Percentiles rank a stretch among this genome's conserved stretches.
These are phyloP conservation scores for Circinella minor DNA, from an alignment of 371 early-diverging fungal species.

Conservation along the genomic window DNA sequence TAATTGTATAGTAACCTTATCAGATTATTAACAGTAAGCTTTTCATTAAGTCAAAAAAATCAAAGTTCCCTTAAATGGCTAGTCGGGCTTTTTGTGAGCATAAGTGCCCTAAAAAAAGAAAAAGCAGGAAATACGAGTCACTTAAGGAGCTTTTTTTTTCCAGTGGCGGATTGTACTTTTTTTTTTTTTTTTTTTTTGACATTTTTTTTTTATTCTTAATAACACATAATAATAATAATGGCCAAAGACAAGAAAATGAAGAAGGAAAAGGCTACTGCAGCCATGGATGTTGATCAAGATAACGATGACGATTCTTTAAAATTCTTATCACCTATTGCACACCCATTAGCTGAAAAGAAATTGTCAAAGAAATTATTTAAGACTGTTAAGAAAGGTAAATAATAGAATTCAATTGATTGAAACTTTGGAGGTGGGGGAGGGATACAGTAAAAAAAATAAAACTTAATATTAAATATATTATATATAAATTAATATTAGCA, in stretches of 20 bases:
- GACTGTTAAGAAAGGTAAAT: conserved; percentile 91
- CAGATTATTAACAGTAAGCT: too few species aligned
- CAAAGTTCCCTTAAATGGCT: too few species aligned
- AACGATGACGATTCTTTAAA: conserved; percentile 30
- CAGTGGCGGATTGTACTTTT: background rate
- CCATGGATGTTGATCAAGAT: conserved; percentile 32
- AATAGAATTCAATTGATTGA: background rate
- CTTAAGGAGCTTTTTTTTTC: too few species aligned
- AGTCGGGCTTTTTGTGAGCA: too few species aligned
- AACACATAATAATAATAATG: background rate
- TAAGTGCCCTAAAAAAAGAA: too few species aligned
- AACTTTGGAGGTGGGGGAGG: too few species aligned
- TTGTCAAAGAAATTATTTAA: conserved; percentile 90
- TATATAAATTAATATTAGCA: conserved; percentile 58
- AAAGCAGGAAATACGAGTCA: too few species aligned
- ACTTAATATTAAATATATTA: background rate
- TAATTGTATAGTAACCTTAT: too few species aligned
- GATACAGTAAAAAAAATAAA: background rate
- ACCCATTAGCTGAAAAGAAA: conserved; percentile 92
- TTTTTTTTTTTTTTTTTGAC: background rate
- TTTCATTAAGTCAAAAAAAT: too few species aligned
- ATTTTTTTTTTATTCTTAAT: background rate
- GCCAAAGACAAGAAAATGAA: conserved; percentile 53
- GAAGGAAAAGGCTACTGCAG: conserved; percentile 28
- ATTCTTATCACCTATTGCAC: conserved; percentile 84